Evolutionary conservation across 768 basidiomycete genomes (phyloP).

Genomic region (Lactifluus piperatus): DNA sequence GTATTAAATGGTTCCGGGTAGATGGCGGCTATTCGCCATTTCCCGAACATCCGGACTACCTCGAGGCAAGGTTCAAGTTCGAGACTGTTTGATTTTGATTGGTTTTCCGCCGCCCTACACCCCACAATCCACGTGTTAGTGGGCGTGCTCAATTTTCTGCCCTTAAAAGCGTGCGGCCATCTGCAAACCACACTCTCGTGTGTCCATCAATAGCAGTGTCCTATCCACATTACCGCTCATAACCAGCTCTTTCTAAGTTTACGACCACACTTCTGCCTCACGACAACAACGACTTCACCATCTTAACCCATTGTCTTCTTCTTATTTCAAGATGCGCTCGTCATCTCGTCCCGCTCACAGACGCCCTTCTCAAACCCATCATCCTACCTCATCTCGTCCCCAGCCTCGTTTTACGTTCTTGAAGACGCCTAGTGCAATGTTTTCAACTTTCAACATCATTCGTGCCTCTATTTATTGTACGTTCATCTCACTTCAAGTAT

Average conservation of each 20-base stretch:
- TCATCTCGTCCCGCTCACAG: conserved; percentile 23
- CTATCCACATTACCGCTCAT: conserved; percentile 1
- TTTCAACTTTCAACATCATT: conserved; percentile 62
- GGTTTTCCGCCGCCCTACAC: too few relatives aligned
- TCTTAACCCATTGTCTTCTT: conserved; percentile 23
- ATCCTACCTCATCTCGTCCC: conserved; percentile 8
- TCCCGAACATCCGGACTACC: too few relatives aligned
- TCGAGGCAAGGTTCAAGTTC: background rate
- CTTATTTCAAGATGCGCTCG: conserved; percentile 26
- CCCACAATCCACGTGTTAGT: background rate
- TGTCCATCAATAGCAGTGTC: background rate
- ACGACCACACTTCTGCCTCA: conserved; percentile 17
- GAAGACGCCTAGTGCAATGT: conserved; percentile 38
- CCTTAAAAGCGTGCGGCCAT: conserved; percentile 14
- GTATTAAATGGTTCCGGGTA: background rate
- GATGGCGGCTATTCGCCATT: background rate
- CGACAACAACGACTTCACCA: conserved; percentile 28
- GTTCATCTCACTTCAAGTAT: conserved; percentile 21
- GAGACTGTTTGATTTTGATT: background rate
- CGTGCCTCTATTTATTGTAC: conserved; percentile 60
- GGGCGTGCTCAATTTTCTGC: conserved; percentile 10
- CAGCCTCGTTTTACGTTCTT: conserved; percentile 9
- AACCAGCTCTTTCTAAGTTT: conserved; percentile 7
- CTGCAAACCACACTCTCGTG: conserved; percentile 17
- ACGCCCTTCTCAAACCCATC: conserved; percentile 19